These are phyloP conservation scores for Acacia melanoxylon DNA, from an alignment of 306 rosid species.

Conservation along the genomic window DNA sequence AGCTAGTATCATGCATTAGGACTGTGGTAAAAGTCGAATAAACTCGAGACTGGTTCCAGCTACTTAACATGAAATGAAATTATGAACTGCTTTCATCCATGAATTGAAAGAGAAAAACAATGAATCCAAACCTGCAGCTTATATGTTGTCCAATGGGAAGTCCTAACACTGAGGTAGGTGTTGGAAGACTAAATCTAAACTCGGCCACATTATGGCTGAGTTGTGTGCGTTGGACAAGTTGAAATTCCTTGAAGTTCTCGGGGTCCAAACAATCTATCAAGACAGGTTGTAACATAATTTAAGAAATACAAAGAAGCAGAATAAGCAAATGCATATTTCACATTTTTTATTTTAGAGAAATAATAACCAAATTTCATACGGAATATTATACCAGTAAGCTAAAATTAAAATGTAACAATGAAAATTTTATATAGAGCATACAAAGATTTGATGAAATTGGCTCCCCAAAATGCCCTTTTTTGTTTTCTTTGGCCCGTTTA, in stretches of 20 bases:
- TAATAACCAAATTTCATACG: background rate
- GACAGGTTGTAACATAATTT: background rate
- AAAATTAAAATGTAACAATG: background rate
- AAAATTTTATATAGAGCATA: background rate
- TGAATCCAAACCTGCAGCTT: constrained; percentile 67
- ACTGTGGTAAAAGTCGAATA: background rate
- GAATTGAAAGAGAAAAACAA: constrained; percentile 19
- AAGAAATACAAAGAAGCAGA: background rate
- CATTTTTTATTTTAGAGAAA: background rate
- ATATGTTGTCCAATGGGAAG: constrained; percentile 95
- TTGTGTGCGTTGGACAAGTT: constrained; percentile 66
- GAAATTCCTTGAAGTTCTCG: constrained; percentile 64
- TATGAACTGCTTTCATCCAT: background rate
- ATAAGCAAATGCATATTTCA: background rate
- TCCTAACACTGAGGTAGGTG: constrained; percentile 62
- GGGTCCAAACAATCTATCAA: constrained; percentile 71
- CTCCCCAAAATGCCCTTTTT: background rate
- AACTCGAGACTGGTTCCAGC: background rate
- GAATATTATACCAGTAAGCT: background rate
- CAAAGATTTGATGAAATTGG: background rate
- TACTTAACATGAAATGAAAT: background rate
- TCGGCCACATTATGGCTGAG: constrained; percentile 88
- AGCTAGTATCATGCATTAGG: background rate
- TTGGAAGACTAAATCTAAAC: constrained; percentile 69
- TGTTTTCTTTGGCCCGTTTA: background rate